Evolutionary conservation across 1,139 yeast genomes (phyloP).

Genomic region (Lodderomyces orthopsilosis): DNA sequence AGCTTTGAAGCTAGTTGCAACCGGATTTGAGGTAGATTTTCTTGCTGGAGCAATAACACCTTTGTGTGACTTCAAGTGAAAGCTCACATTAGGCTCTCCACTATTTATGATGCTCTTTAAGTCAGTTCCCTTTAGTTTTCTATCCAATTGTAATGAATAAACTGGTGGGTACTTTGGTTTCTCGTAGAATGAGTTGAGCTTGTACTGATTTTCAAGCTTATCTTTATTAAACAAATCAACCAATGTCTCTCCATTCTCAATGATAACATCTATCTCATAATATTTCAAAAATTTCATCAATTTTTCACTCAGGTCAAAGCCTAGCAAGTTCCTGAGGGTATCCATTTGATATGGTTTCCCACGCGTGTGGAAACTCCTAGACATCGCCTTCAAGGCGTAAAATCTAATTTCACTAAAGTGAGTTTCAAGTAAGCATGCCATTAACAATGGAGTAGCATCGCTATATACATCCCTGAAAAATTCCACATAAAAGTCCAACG

Average conservation of each 20-base stretch:
- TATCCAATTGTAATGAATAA: slow-evolving; percentile 52
- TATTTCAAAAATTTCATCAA: slow-evolving; percentile 57
- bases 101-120: slow-evolving; percentile 36
- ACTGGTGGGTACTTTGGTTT: slow-evolving; percentile 57
- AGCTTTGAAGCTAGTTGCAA: not conserved
- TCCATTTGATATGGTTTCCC: slow-evolving; percentile 61
- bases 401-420: slow-evolving; percentile 79
- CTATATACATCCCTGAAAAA: slow-evolving; percentile 60
- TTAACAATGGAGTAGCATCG: slow-evolving; percentile 58
- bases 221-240: slow-evolving; percentile 59
- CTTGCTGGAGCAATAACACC: not conserved
- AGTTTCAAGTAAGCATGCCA: slow-evolving; percentile 75
- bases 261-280: slow-evolving; percentile 55
- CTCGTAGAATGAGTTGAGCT: slow-evolving; percentile 39
- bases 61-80: slow-evolving; percentile 3
- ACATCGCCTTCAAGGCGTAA: slow-evolving; percentile 68
- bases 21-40: not conserved
- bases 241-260: slow-evolving; percentile 31
- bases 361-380: slow-evolving; percentile 66
- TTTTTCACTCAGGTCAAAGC: slow-evolving; percentile 61
- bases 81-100: slow-evolving; percentile 30
- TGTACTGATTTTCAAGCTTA: slow-evolving; percentile 41
- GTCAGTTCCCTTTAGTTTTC: slow-evolving; percentile 36
- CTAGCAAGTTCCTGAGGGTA: slow-evolving; percentile 50
- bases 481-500: slow-evolving; percentile 57